Evolutionary conservation across 257 asterid genomes (phyloP).

Genomic region (Knoxia roxburghii): DNA sequence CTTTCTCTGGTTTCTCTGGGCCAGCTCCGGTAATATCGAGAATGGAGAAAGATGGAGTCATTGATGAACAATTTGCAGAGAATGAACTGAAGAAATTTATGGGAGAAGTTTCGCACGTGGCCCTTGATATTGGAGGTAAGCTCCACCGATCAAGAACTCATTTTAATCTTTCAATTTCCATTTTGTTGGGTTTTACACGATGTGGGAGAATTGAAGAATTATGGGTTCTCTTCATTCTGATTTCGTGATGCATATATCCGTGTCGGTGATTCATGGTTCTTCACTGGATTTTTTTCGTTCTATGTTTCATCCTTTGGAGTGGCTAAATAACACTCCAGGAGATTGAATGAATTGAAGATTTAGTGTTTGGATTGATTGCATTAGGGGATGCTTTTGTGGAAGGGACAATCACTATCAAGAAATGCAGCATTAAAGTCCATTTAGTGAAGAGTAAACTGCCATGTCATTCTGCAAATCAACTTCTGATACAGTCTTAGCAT

Average conservation of each 20-base stretch:
- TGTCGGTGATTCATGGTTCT: not conserved
- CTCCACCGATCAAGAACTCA: not conserved
- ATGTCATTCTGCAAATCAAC: not conserved
- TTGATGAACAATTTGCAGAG: slow-evolving; percentile 22
- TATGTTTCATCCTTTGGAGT: not conserved
- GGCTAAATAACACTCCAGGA: no score
- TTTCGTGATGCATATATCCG: not conserved
- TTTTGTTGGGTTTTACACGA: not conserved
- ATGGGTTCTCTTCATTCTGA: not conserved
- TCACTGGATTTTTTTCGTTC: not conserved
- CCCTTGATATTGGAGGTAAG: slow-evolving; percentile 90
- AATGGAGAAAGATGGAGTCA: slow-evolving; percentile 22
- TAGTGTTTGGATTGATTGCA: not conserved
- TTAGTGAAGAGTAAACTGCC: not conserved
- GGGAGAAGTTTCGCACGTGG: slow-evolving; percentile 56
- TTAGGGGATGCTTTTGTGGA: not conserved
- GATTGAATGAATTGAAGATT: no score
- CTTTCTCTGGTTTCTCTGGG: not conserved
- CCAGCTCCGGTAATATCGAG: not conserved
- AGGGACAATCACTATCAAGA: not conserved
- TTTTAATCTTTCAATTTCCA: not conserved
- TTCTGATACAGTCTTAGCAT: not conserved
- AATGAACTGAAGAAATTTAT: slow-evolving; percentile 24
- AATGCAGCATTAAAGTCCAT: not conserved
- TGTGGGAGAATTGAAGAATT: not conserved